Evolutionary conservation across 345 rosid species (phyloP).

Genomic region (Syzygium oleosum): DNA sequence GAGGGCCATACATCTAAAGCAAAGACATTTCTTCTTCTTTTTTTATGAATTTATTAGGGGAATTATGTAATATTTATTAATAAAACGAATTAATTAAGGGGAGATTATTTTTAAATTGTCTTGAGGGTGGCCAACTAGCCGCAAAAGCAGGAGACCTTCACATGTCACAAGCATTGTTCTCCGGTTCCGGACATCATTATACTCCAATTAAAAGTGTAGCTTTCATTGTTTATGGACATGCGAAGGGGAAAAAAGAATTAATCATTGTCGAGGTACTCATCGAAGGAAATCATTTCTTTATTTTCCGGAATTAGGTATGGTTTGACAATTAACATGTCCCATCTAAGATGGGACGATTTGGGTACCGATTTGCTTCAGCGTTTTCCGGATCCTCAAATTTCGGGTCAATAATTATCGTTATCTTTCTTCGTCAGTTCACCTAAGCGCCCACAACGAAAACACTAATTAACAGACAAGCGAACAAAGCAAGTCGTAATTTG

Average conservation of each 20-base stretch:
- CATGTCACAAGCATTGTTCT: constrained; percentile 23
- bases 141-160: constrained; percentile 51
- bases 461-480: background rate
- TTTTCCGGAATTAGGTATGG: background rate
- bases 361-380: background rate
- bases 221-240: constrained; percentile 6
- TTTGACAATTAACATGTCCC: background rate
- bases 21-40: background rate
- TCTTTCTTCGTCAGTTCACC: background rate
- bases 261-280: background rate
- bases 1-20: background rate
- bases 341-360: background rate
- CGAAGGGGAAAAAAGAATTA: background rate
- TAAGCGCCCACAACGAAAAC: background rate
- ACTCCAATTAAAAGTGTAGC: constrained; percentile 23
- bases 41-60: background rate
- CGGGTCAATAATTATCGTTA: background rate
- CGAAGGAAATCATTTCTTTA: background rate
- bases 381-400: background rate
- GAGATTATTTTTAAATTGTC: background rate
- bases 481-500: background rate
- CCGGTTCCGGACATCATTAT: constrained; percentile 29
- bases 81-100: background rate
- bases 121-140: constrained; percentile 20
- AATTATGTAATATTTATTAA: background rate